Base-by-base conservation (phyloP, 2,329 filamentous ascomycete species). In the Metarhizium sp. region DNA sequence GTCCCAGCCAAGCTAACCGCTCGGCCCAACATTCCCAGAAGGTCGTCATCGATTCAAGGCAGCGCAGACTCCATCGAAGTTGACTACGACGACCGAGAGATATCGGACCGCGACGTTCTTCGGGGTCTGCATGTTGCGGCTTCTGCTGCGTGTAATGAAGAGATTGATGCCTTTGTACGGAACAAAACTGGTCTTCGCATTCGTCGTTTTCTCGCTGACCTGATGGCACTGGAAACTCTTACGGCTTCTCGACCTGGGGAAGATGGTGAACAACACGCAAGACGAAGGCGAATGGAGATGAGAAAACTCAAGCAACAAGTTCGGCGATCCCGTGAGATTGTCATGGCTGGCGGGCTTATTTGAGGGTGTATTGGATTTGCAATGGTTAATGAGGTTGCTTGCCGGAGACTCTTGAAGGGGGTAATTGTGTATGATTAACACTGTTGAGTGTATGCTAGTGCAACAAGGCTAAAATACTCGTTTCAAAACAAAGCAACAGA, bases 111-210 rank as follows among this genome's bases (percentile, higher is more conserved):
- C 49, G 77, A 81, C 61, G 75, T 84, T 3, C 71, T 83, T 51
- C 71, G 74, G 52, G 81, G 80, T 0, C 67, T 84, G 11, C 77
- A 78, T 57, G 74, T 83, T 43, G 79, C 79, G 5, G 74, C 78
- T 34, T 77, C 76, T 5, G 81, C 80, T 11, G 80, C 80, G 4
- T 81, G 79, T 51, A 76, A 83, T 55, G 74, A 79, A 55, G 68
- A 74, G 40, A 73, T 82, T 2, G 79, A 84, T 62, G 71, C 72
- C 0, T 76, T 76, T 64, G 76, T 84, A 54, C 69, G 73, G 32
- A 67, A 75, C 25, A 73, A 74, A 58, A 82, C 78, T 0, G 81
- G 81, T 0, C 62, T 80, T 29, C 69, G 77, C 14, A 73, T 83
- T 49, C 73, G 81, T 38, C 74, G 74, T 6, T 81, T 84, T 58